Evolutionary conservation across 2,329 filamentous ascomycete genomes (phyloP).

Genomic region (Setomelanomma holmii): DNA sequence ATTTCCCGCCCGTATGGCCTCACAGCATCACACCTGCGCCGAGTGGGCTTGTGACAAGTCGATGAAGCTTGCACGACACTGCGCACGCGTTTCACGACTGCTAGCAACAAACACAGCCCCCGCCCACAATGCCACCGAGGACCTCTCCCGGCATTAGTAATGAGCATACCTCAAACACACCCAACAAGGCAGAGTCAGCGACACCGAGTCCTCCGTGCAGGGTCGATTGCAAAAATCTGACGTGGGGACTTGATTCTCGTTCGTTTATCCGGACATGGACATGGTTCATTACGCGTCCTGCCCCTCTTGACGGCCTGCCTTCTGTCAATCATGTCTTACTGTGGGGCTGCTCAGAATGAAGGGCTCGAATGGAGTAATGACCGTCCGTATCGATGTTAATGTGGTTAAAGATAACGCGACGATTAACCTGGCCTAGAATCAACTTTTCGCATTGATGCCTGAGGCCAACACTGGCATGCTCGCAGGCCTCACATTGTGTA

Average conservation of each 20-base stretch:
- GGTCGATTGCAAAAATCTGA: neutral
- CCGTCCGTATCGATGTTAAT: no score
- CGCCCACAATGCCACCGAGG: neutral
- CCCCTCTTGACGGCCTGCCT: neutral
- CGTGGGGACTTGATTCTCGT: neutral
- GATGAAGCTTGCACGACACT: neutral
- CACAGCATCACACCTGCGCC: neutral
- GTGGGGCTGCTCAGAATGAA: no score
- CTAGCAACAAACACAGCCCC: neutral
- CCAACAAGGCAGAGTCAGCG: constrained; percentile 1
- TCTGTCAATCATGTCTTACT: no score
- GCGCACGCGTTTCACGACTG: neutral
- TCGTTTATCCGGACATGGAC: neutral
- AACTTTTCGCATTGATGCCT: no score
- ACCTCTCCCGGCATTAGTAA: neutral
- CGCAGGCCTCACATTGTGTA: no score
- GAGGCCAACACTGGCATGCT: no score
- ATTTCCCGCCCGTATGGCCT: neutral
- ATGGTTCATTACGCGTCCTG: neutral
- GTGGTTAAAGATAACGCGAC: no score
- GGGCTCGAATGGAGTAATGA: no score
- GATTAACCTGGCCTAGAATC: no score
- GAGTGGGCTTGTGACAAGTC: neutral
- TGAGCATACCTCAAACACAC: no score
- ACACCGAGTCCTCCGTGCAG: neutral